A percentile compares a stretch with the other conserved stretches of the same genome.
Conservation (phyloP, 306 rosid genomes). For the Prunus persica region DNA sequence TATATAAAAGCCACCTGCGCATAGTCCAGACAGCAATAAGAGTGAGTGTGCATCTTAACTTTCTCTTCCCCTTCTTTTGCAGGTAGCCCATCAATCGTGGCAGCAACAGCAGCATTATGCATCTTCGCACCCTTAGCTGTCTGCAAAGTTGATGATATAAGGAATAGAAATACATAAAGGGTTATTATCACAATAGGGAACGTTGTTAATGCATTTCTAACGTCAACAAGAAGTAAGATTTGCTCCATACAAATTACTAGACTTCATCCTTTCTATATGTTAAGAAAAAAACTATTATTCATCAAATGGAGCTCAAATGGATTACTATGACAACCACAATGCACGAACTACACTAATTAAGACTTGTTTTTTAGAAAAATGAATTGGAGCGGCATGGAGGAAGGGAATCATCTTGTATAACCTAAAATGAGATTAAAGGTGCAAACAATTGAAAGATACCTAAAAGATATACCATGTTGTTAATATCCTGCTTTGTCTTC, state of each 20-base stretch:
- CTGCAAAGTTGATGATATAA: conserved; percentile 36
- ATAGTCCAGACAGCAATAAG: conserved; percentile 79
- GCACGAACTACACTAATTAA: not conserved
- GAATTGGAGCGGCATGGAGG: not conserved
- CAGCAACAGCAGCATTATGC: conserved; percentile 88
- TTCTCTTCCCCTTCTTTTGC: conserved; percentile 88
- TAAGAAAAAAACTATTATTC: not conserved
- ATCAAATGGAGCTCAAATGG: not conserved
- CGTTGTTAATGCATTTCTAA: not conserved
- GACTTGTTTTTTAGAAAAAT: not conserved
- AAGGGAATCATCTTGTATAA: not conserved
- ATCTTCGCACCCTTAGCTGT: conserved; percentile 94
- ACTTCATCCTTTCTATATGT: not conserved
- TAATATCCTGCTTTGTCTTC: not conserved
- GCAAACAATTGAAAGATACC: not conserved
- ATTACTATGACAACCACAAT: not conserved
- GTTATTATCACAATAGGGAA: not conserved
- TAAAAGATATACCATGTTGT: not conserved
- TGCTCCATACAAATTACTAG: not conserved
- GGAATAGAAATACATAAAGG: not conserved
- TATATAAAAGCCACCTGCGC: conserved; percentile 62
- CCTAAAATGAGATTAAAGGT: not conserved
- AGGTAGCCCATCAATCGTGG: conserved; percentile 64
- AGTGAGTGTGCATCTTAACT: conserved; percentile 91
- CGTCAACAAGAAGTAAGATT: not conserved